These are phyloP conservation scores for Rickenella mellea DNA, from an alignment of 768 basidiomycete genomes.

Conservation along the genomic window DNA sequence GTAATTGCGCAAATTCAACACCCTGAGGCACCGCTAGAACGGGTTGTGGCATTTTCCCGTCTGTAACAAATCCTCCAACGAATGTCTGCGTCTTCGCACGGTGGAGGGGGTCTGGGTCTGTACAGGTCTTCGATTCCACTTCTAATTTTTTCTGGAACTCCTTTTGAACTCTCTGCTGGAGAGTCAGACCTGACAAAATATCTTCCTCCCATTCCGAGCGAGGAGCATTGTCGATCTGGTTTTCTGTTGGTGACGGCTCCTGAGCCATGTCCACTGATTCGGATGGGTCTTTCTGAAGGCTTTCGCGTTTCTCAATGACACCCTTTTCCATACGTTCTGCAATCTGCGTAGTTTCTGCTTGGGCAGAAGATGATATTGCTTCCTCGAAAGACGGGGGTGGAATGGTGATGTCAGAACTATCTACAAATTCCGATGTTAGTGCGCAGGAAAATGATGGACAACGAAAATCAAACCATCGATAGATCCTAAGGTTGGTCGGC, in stretches of 20 bases:
- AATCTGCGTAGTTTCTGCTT: slow-evolving; percentile 30
- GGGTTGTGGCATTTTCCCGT: slow-evolving; percentile 4
- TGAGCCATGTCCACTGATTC: slow-evolving; percentile 15
- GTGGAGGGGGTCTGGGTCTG: slow-evolving; percentile 14
- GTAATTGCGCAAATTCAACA: too few species aligned
- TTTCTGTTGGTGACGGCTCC: slow-evolving; percentile 16
- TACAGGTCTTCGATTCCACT: slow-evolving; percentile 24
- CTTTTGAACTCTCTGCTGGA: slow-evolving; percentile 28
- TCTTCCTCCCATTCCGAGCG: slow-evolving; percentile 32
- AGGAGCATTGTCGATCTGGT: slow-evolving; percentile 10
- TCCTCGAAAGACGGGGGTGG: slow-evolving; percentile 74
- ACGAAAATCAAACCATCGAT: slow-evolving; percentile 1
- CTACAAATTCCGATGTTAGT: too few species aligned
- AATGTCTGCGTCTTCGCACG: slow-evolving; percentile 9
- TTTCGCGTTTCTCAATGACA: too few species aligned
- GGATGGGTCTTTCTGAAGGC: too few species aligned
- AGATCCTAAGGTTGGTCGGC: neutral
- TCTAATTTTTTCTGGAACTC: slow-evolving; percentile 21
- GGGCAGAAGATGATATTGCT: slow-evolving; percentile 37
- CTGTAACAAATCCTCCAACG: neutral
- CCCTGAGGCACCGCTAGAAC: too few species aligned
- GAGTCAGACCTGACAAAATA: slow-evolving; percentile 29
- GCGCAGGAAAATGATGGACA: too few species aligned
- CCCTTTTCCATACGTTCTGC: too few species aligned
- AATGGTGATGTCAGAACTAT: slow-evolving; percentile 40